These are phyloP conservation scores for Pleurotus platypus DNA, from an alignment of 768 basidiomycete genomes.

Conservation along the genomic window DNA sequence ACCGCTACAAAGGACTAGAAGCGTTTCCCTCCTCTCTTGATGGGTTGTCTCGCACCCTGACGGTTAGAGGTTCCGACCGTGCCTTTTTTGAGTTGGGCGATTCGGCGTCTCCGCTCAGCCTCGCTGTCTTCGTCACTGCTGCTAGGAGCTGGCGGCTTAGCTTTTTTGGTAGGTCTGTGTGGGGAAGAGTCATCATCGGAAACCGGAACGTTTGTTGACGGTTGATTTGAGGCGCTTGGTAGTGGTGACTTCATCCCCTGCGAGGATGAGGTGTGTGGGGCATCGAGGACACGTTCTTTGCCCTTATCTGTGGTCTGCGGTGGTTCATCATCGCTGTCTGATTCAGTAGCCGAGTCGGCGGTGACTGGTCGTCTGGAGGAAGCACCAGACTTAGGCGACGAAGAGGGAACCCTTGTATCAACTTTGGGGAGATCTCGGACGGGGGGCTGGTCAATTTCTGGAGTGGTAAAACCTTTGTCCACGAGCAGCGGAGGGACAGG, in stretches of 20 bases:
- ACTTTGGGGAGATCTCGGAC: neutral
- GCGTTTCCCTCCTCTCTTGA: constrained; percentile 72
- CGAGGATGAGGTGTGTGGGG: constrained; percentile 15
- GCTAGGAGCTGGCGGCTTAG: constrained; percentile 31
- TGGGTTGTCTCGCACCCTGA: constrained; percentile 60
- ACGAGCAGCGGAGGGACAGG: constrained; percentile 14
- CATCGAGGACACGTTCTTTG: constrained; percentile 11
- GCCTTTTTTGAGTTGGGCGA: constrained; percentile 38
- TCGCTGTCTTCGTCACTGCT: constrained; percentile 61
- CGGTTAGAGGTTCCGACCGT: constrained; percentile 29
- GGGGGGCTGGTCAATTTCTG: neutral
- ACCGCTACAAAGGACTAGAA: constrained; percentile 38
- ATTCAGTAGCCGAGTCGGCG: constrained; percentile 45
- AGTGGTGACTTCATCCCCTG: neutral
- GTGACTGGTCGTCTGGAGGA: constrained; percentile 11
- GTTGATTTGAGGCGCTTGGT: constrained; percentile 3
- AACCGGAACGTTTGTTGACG: constrained; percentile 20
- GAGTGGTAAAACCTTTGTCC: neutral
- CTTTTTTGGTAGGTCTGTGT: constrained; percentile 47
- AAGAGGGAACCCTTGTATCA: neutral
- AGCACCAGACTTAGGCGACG: neutral
- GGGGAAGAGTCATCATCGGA: constrained; percentile 55
- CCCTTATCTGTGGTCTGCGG: constrained; percentile 19
- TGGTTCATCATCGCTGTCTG: constrained; percentile 28
- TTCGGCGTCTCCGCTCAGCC: constrained; percentile 40